Evolutionary conservation across 768 basidiomycete species (phyloP).

Genomic region (Porphyrellus cyaneotinctus): DNA sequence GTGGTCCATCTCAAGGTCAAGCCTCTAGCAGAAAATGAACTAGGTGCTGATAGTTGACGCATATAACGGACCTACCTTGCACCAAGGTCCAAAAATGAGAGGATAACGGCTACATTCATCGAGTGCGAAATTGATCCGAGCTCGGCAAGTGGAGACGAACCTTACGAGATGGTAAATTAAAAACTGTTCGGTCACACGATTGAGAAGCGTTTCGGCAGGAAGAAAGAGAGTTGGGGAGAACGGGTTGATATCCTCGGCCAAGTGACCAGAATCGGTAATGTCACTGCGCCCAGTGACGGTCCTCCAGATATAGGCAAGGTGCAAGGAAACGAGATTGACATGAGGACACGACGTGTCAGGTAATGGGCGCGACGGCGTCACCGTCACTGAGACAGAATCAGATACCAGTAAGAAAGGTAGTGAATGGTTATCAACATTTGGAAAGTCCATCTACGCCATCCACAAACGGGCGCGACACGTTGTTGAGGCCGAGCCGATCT

Average conservation of each 20-base stretch:
- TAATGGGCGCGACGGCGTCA: constrained; percentile 37
- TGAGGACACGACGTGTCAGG: constrained; percentile 25
- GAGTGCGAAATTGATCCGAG: constrained; percentile 9
- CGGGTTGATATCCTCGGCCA: constrained; percentile 39
- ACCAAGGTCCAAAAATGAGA: constrained; percentile 68
- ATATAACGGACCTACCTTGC: constrained; percentile 43
- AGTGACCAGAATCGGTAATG: constrained; percentile 16
- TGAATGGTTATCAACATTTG: constrained; percentile 34
- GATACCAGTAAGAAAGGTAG: constrained; percentile 5
- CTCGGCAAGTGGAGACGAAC: constrained; percentile 33
- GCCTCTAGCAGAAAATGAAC: constrained; percentile 41
- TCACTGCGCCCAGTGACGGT: constrained; percentile 10
- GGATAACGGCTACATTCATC: constrained; percentile 59
- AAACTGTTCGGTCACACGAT: constrained; percentile 51
- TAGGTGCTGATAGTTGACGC: constrained; percentile 1
- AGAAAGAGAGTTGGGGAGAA: constrained; percentile 55
- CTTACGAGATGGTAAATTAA: constrained; percentile 55
- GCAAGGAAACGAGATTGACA: constrained; percentile 33
- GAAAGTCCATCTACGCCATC: constrained; percentile 40
- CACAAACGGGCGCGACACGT: constrained; percentile 50
- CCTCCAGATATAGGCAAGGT: constrained; percentile 42
- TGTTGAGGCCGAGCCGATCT: constrained; percentile 50
- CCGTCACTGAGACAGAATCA: constrained; percentile 33
- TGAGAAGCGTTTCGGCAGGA: constrained; percentile 49
- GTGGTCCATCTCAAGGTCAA: constrained; percentile 48